These are phyloP conservation scores for Oryza glumipatula DNA, from an alignment of 176 grass and related monocot genomes.

Conservation along the genomic window DNA sequence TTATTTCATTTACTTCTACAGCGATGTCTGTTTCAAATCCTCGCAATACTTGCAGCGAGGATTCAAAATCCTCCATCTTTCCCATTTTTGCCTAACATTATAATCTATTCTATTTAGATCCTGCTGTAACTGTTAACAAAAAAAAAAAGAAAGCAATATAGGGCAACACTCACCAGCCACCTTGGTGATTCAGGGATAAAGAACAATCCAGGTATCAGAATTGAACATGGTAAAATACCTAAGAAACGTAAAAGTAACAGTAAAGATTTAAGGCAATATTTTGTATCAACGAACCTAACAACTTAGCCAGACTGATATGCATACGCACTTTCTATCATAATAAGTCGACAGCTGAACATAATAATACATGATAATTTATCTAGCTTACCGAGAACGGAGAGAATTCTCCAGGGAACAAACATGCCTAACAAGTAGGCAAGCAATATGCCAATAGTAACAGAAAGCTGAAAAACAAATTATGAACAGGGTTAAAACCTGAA, in stretches of 20 bases:
- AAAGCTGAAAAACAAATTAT: slow-evolving; percentile 60
- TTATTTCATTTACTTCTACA: slow-evolving; percentile 94
- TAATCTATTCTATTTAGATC: slow-evolving; percentile 37
- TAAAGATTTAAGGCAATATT: slow-evolving; percentile 29
- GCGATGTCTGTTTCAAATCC: slow-evolving; percentile 96
- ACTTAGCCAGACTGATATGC: not conserved
- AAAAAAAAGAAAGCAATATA: slow-evolving; percentile 14
- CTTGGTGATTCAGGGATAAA: slow-evolving; percentile 98
- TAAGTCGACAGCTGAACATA: not conserved
- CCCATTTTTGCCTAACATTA: slow-evolving; percentile 93
- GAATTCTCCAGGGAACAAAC: slow-evolving; percentile 97
- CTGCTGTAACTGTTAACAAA: not conserved
- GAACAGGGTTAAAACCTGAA: not conserved
- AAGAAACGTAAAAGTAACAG: slow-evolving; percentile 32
- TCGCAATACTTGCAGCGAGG: slow-evolving; percentile 90
- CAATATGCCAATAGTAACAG: slow-evolving; percentile 93
- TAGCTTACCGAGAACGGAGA: slow-evolving; percentile 80
- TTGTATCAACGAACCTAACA: not conserved
- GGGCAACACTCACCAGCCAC: slow-evolving; percentile 86
- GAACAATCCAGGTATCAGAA: slow-evolving; percentile 88
- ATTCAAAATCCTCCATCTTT: slow-evolving; percentile 89
- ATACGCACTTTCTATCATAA: no score
- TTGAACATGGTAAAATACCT: slow-evolving; percentile 85
- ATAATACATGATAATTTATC: not conserved
- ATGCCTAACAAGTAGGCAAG: slow-evolving; percentile 82